Evolutionary conservation across 108 stramenopile species (phyloP).

Genomic region (Fistulifera solaris): DNA sequence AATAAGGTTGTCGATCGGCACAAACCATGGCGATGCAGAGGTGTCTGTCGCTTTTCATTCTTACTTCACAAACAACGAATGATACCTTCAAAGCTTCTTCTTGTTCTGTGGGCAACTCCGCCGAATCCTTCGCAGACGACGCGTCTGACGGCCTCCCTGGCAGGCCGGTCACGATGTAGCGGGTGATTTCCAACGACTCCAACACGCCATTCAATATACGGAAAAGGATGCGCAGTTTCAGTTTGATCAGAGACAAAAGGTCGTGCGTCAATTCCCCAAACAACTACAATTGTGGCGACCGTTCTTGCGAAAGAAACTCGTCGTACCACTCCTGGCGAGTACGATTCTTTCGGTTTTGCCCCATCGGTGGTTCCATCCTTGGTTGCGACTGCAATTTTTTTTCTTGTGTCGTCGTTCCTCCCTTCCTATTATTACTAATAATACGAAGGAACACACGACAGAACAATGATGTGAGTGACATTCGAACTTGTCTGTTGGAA

Average conservation of each 20-base stretch:
- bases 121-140: too few relatives aligned
- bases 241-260: background rate
- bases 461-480: too few relatives aligned
- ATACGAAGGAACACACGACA: too few relatives aligned
- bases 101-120: too few relatives aligned
- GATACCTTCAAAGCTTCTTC: too few relatives aligned
- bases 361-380: background rate
- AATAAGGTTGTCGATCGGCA: too few relatives aligned
- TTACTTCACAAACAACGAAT: too few relatives aligned
- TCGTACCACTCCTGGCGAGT: background rate
- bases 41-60: too few relatives aligned
- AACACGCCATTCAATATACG: background rate
- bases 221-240: background rate
- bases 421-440: too few relatives aligned
- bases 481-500: background rate
- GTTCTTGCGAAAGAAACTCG: background rate
- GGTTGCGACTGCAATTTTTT: background rate
- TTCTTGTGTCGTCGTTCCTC: background rate
- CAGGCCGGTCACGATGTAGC: background rate
- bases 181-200: conserved; percentile 2
- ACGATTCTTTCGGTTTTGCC: background rate
- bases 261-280: background rate
- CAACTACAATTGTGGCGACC: background rate
- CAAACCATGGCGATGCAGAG: too few relatives aligned
- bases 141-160: too few relatives aligned